Base-by-base conservation (phyloP, 768 basidiomycete genomes). In the Jaapia argillacea region DNA sequence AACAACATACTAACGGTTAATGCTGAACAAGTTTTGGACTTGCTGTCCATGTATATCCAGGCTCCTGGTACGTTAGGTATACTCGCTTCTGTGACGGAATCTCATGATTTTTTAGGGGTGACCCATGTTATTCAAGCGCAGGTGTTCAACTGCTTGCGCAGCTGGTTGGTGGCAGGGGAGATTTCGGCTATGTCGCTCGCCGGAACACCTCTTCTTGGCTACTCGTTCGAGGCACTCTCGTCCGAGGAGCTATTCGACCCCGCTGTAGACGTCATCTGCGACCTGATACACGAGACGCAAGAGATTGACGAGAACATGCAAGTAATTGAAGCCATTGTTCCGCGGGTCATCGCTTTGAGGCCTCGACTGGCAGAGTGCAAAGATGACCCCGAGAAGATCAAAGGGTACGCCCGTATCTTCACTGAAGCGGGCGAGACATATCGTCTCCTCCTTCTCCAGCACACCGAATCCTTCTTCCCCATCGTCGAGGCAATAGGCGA, bases 341-440 rank as follows among this genome's bases (percentile, higher is more conserved):
- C 91, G 1, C 73, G 78, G n/a, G 70, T 98, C 36, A 81, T 94
- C 45, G 76, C 71, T 6, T 64, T 99, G 23, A 77, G 74, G 47
- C 69, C 78, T 2, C 68, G 71, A 43, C 65, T 98, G 33, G 60
- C 67, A 14, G 70, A 71, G 28, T 65, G 71, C 40, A 69, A 69
- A 25, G 85, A 89, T 13, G 92, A 98, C 54, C 70, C 85, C 1
- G 96, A 99, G 36, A 82, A 78, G 59, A 82, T 97, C 58, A 76
- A 81, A 55, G 93, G 93, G 22, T 84, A 79, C 54, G 87, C 93
- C 40, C 82, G 89, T 43, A 78, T 99, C 45, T 90, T 98, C 54
- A 75, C 88, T n/a, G 96, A 99, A 64, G 93, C 96, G 0, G 96
- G 96, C 40, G 96, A 98, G 63, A 91, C 87, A 2, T 99, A 98